Percentiles rank a stretch among this genome's conserved stretches.
These are phyloP conservation scores for Lepiota brunneoincarnata DNA, from an alignment of 768 basidiomycete genomes.

Conservation along the genomic window DNA sequence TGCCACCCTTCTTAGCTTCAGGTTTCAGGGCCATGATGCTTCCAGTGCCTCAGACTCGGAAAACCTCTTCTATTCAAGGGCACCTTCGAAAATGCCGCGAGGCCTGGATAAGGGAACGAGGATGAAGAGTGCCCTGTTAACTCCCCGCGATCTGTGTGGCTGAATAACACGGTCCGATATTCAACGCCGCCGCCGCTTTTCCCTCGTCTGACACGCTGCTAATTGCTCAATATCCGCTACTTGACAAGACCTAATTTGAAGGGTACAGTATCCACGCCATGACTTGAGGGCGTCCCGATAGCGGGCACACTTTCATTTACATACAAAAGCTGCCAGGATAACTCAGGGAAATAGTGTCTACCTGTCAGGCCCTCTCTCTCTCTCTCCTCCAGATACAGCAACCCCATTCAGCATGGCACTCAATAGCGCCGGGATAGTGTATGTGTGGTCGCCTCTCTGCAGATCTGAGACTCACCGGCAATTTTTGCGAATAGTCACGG, in stretches of 20 bases:
- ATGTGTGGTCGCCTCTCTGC: conserved; percentile 11
- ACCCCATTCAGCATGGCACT: background rate
- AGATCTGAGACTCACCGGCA: background rate
- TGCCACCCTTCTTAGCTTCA: too few species aligned
- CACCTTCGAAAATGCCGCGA: too few species aligned
- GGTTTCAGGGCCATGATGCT: too few species aligned
- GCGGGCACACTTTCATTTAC: background rate
- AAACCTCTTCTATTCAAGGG: too few species aligned
- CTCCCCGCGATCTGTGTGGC: background rate
- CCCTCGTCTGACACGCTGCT: background rate
- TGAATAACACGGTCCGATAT: background rate
- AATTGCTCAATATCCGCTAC: background rate
- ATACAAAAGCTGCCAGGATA: conserved; percentile 7
- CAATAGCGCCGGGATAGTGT: conserved; percentile 32
- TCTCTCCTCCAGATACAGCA: background rate
- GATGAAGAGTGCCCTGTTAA: too few species aligned
- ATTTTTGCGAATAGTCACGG: conserved; percentile 35
- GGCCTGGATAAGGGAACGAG: too few species aligned
- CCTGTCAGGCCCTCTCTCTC: background rate
- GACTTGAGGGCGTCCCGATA: background rate
- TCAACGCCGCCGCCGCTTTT: background rate
- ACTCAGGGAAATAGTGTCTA: background rate
- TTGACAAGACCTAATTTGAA: too few species aligned
- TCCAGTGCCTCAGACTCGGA: too few species aligned
- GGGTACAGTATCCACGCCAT: background rate